Percentiles rank a stretch among this genome's conserved stretches.
Conservation (phyloP, 2,329 filamentous ascomycete species). For the Beauveria bassiana region DNA sequence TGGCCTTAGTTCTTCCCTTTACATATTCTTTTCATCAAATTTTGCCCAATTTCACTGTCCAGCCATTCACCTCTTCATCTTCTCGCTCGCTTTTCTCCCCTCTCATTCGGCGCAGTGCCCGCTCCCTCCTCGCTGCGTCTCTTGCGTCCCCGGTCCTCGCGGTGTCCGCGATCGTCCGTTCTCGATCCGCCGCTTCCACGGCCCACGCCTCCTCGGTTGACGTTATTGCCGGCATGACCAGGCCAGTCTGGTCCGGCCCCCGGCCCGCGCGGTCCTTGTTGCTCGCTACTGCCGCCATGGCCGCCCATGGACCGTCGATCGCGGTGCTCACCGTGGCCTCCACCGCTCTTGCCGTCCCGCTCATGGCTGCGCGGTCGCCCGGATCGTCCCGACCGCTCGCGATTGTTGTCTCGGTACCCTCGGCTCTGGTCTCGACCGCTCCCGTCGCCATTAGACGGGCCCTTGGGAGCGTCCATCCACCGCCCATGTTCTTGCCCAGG, state of each 20-base stretch:
- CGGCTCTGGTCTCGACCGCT: conserved; percentile 31
- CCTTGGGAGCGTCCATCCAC: conserved; percentile 26
- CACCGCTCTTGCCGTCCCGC: conserved; percentile 36
- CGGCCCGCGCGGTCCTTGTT: conserved; percentile 21
- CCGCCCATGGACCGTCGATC: conserved; percentile 33
- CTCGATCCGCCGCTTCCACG: conserved; percentile 22
- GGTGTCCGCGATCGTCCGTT: conserved; percentile 22
- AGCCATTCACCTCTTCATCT: conserved; percentile 26
- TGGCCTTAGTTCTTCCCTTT: not conserved
- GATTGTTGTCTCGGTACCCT: conserved; percentile 34
- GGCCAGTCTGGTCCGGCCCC: conserved; percentile 15
- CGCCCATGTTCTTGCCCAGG: conserved; percentile 38
- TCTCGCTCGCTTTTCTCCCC: conserved; percentile 45
- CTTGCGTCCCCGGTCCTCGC: conserved; percentile 34
- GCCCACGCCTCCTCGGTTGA: not conserved
- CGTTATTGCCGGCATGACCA: not conserved
- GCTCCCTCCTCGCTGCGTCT: conserved; percentile 42
- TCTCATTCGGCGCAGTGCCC: conserved; percentile 31
- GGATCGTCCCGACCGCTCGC: conserved; percentile 30
- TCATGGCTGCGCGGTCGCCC: conserved; percentile 44
- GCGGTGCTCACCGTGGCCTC: conserved; percentile 35
- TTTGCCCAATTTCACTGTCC: not conserved
- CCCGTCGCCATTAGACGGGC: conserved; percentile 25
- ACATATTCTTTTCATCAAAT: not conserved
- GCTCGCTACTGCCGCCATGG: conserved; percentile 17